phyloP scores from a whole-genome alignment of 495 filamentous ascomycete species.

The Aspergillus heteromorphus region DNA sequence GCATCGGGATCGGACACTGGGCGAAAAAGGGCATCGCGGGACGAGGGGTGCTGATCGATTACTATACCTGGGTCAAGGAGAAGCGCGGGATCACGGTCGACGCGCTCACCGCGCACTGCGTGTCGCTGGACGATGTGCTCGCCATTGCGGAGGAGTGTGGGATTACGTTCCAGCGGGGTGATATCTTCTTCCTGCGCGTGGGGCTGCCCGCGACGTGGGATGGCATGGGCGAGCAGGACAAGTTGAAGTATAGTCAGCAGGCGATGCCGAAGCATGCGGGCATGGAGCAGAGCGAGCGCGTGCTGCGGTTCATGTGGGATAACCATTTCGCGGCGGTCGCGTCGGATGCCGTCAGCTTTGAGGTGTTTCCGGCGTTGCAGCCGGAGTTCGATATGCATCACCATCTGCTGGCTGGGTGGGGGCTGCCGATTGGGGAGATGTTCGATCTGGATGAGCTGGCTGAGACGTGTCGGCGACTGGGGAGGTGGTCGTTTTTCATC shows the following conservation, averaged over 20 bases:
- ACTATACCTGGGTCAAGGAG: conserved; percentile 39
- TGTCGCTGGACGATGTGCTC: conserved; percentile 50
- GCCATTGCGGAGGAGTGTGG: conserved; percentile 52
- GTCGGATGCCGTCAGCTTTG: conserved; percentile 61
- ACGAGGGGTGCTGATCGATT: conserved; percentile 52
- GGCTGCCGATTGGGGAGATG: conserved; percentile 61
- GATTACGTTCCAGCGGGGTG: conserved; percentile 52
- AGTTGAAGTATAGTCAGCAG: conserved; percentile 30
- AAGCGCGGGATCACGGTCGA: conserved; percentile 45
- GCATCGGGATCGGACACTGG: conserved; percentile 48
- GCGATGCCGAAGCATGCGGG: conserved; percentile 51
- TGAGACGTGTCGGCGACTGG: conserved; percentile 44
- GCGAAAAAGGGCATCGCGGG: conserved; percentile 49
- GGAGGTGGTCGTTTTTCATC: conserved; percentile 67
- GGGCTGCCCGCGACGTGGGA: conserved; percentile 51
- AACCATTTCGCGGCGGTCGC: conserved; percentile 64
- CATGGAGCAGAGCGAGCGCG: conserved; percentile 57
- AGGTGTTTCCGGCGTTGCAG: conserved; percentile 54
- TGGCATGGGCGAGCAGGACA: conserved; percentile 34
- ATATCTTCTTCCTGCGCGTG: conserved; percentile 71
- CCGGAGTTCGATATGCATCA: conserved; percentile 55
- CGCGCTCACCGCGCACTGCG: conserved; percentile 54
- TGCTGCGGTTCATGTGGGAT: conserved; percentile 64
- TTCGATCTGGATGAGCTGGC: conserved; percentile 56
- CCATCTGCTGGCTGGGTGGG: conserved; percentile 64